Evolutionary conservation across 2,329 filamentous ascomycete genomes (phyloP).

Genomic region (Penicillium hesseltinei): DNA sequence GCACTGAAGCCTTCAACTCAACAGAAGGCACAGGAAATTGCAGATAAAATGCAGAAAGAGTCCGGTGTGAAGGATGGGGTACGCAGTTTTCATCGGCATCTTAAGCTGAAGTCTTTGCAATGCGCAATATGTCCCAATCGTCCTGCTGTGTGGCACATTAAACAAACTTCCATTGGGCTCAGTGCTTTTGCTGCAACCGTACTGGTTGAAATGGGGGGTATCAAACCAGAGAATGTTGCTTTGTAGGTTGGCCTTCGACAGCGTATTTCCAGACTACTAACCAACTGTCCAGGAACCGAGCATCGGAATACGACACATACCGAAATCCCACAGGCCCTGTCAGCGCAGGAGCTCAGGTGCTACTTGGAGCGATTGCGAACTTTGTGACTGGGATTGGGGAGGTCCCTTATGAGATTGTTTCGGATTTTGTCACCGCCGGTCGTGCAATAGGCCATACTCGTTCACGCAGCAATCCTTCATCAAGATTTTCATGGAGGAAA

Average conservation of each 20-base stretch:
- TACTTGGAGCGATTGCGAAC: slow-evolving; percentile 78
- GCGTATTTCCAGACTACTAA: slow-evolving; percentile 26
- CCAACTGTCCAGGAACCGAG: slow-evolving; percentile 43
- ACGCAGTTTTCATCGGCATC: slow-evolving; percentile 67
- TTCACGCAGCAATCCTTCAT: slow-evolving; percentile 49
- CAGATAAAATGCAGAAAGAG: slow-evolving; percentile 65
- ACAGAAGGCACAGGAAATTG: slow-evolving; percentile 57
- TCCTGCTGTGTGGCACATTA: slow-evolving; percentile 72
- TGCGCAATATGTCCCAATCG: slow-evolving; percentile 68
- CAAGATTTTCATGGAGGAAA: not conserved
- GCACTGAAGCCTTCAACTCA: slow-evolving; percentile 61
- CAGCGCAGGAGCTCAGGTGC: slow-evolving; percentile 70
- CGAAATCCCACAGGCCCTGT: slow-evolving; percentile 77
- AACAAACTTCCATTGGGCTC: slow-evolving; percentile 63
- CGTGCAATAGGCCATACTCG: slow-evolving; percentile 48
- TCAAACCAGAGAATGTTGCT: slow-evolving; percentile 71
- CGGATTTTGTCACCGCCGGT: slow-evolving; percentile 53
- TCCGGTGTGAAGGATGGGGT: slow-evolving; percentile 62
- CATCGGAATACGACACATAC: slow-evolving; percentile 71
- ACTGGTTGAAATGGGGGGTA: slow-evolving; percentile 61
- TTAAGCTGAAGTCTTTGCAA: slow-evolving; percentile 64
- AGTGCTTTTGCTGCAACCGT: slow-evolving; percentile 71
- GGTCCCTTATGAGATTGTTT: slow-evolving; percentile 54
- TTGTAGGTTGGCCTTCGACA: slow-evolving; percentile 49
- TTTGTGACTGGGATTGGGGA: slow-evolving; percentile 83